Evolutionary conservation across 345 rosid species (phyloP), one percentile per base, ranked within the genome.

Genomic region (Reutealis trisperma): DNA sequence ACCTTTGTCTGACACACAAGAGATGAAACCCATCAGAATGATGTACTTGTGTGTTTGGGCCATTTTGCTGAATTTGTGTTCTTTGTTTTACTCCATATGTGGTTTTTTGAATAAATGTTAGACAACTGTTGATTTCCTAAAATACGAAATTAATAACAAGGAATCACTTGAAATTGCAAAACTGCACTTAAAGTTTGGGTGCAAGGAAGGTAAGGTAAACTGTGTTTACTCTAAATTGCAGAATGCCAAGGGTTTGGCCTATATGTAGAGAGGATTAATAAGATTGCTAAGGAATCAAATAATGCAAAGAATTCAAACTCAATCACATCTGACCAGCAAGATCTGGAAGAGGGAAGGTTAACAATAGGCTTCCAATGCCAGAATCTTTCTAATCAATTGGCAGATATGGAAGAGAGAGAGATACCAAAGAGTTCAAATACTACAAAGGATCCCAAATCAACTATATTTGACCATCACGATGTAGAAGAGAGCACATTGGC

Each of bases 131-230:
- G 30, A n/a, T 57, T 51, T 71, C 13, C 7, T 65, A 27, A 65
- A 71, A 32, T 69, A 63, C 45, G 18, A 78, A 4, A 71, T 78
- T 30, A 30, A 71, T 63, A 65, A 37, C 71, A 71, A 52, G 76
- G 80, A 52, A 52, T 71, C 80, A 5, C 55, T 78, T 54, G 55
- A 19, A 8, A 21, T 71, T 18, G 75, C 80, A 47, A 78, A 63
- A 41, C 71, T 13, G 52, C 65, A 63, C 27, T 51, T 71, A 25
- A 24, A 63, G 18, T 77, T 77, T n/a, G 67, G 54, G 8, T 65
- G 76, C 49, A 7, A 71, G 76, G 76, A 55, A n/a, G 59, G 2
- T 3, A 76, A 78, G 60, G 76, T 44, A 41, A 42, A 63, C 44
- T 42, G 72, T 66, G 41, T 72, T 54, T 78, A 54, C 51, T 65